Conservation (phyloP, 768 basidiomycete genomes). For the Tylopilus sp. region DNA sequence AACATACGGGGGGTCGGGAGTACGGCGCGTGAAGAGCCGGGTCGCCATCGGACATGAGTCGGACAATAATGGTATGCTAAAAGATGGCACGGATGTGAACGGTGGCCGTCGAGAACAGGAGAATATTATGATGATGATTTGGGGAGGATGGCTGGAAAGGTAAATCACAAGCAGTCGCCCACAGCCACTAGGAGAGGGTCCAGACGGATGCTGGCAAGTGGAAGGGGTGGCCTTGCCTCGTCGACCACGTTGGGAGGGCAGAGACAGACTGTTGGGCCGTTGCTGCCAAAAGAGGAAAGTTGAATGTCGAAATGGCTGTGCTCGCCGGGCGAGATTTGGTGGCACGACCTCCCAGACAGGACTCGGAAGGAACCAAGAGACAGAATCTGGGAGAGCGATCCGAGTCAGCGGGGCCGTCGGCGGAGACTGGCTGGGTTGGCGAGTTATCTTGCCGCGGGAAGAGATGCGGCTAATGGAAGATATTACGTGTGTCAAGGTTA, state of each 20-base stretch:
- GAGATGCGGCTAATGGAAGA: conserved; percentile 22
- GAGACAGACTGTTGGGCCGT: conserved; percentile 20
- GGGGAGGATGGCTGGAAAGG: conserved; percentile 13
- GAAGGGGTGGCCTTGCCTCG: not conserved
- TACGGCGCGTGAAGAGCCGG: conserved; percentile 8
- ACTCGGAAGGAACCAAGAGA: conserved; percentile 17
- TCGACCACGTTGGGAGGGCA: conserved; percentile 4
- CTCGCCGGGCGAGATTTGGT: conserved; percentile 6
- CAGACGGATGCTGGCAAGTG: not conserved
- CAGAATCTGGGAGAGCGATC: conserved; percentile 10
- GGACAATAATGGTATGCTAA: not conserved
- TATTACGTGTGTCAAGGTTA: conserved; percentile 29
- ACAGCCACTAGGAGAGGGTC: conserved; percentile 20
- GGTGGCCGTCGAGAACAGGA: conserved; percentile 2
- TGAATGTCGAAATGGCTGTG: conserved; percentile 19
- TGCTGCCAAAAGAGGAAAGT: conserved; percentile 25
- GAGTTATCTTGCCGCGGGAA: conserved; percentile 30
- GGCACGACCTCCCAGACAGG: not conserved
- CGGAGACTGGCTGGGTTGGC: conserved; percentile 21
- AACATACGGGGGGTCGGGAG: not conserved
- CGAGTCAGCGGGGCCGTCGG: conserved; percentile 28
- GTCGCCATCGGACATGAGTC: conserved; percentile 8
- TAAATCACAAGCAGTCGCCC: conserved; percentile 21
- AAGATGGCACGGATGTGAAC: not conserved
- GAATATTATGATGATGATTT: not conserved